Evolutionary conservation across 306 rosid species (phyloP).

Genomic region (Dalbergia cultrata): DNA sequence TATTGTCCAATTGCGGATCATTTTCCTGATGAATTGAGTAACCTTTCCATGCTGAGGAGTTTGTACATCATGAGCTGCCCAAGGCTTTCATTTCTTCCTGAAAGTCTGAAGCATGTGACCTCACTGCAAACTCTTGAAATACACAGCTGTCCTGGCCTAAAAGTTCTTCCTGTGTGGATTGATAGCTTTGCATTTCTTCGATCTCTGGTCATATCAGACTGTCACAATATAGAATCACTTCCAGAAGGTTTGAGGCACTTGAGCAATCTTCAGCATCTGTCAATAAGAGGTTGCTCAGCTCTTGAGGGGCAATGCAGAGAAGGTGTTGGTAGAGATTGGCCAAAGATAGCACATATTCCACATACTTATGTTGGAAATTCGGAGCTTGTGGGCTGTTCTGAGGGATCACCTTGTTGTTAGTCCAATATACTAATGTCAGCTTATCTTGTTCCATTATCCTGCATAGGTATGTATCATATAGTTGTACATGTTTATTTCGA

Average conservation of each 20-base stretch:
- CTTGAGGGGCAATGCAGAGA: conserved; percentile 42
- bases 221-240: conserved; percentile 27
- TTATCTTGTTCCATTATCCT: too few species aligned
- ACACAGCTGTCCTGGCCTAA: conserved; percentile 28
- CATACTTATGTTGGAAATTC: conserved; percentile 32
- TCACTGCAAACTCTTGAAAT: conserved; percentile 45
- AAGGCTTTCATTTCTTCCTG: conserved; percentile 18
- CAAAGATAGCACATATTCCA: conserved; percentile 28
- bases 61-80: conserved; percentile 36
- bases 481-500: too few species aligned
- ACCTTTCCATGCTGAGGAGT: conserved; percentile 38
- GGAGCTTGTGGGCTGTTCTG: too few species aligned
- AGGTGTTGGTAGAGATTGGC: conserved; percentile 19
- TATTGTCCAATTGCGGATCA: conserved; percentile 23
- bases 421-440: too few species aligned
- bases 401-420: too few species aligned
- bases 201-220: conserved; percentile 43
- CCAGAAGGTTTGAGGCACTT: conserved; percentile 37
- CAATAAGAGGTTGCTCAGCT: conserved; percentile 37
- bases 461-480: too few species aligned
- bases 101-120: not conserved
- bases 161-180: conserved; percentile 36
- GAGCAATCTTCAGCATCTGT: conserved; percentile 42
- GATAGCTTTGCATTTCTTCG: conserved; percentile 30
- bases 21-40: conserved; percentile 15